These are phyloP conservation scores for Hamigera avellanea DNA, from an alignment of 495 filamentous ascomycete genomes.

Conservation along the genomic window DNA sequence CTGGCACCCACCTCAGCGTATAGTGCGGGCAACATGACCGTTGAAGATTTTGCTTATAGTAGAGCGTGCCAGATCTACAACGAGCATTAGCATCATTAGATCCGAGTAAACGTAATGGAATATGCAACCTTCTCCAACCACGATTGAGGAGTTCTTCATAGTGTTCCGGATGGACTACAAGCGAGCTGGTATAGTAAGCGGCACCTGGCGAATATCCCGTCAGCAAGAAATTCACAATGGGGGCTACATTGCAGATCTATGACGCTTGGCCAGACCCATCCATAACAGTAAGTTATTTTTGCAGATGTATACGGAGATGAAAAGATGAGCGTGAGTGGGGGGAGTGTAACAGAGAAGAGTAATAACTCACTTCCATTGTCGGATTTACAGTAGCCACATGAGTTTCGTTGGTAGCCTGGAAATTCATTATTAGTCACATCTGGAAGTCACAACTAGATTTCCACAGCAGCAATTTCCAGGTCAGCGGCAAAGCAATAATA, in stretches of 20 bases:
- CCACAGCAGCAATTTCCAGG: no score
- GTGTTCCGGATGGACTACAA: conserved; percentile 53
- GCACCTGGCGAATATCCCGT: conserved; percentile 45
- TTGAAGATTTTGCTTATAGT: conserved; percentile 82
- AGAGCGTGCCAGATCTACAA: conserved; percentile 57
- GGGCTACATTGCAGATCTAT: conserved; percentile 9
- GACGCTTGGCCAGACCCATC: conserved; percentile 12
- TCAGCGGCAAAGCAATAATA: no score
- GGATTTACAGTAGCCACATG: conserved; percentile 47
- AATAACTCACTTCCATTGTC: conserved; percentile 38
- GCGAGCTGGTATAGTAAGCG: conserved; percentile 68
- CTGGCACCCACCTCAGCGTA: conserved; percentile 55
- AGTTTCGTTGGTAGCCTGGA: conserved; percentile 38
- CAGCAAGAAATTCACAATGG: not conserved
- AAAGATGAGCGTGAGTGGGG: conserved; percentile 2
- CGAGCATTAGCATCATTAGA: not conserved
- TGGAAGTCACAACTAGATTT: no score
- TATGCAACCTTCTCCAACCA: conserved; percentile 69
- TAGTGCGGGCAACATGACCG: conserved; percentile 92
- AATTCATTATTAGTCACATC: conserved; percentile 7
- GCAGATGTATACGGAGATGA: no score
- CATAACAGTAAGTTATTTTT: no score
- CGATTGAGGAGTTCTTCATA: conserved; percentile 79
- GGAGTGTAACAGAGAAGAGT: not conserved
- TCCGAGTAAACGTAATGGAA: no score